Percentiles rank a stretch among this genome's conserved stretches.
Conservation (phyloP, 768 basidiomycete genomes). For the Sistotremastrum niveocremeum region DNA sequence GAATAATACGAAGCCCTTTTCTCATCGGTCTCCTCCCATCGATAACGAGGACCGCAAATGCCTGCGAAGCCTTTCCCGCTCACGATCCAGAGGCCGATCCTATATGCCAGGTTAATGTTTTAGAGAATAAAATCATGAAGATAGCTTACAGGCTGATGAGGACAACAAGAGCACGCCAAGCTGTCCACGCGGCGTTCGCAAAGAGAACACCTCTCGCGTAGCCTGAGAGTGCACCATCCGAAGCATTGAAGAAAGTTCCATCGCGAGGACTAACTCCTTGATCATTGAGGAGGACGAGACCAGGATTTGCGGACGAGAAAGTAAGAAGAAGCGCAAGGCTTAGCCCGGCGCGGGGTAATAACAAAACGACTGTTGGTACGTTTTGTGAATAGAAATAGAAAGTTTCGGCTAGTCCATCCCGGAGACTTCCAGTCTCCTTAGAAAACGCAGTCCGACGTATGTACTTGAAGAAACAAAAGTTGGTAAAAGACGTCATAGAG, state of each 20-base stretch:
- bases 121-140: not conserved
- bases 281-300: constrained; percentile 31
- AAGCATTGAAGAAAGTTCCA: constrained; percentile 54
- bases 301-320: constrained; percentile 39
- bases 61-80: constrained; percentile 69
- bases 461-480: constrained; percentile 76
- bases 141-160: constrained; percentile 50
- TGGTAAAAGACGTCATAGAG: constrained; percentile 65
- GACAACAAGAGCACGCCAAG: constrained; percentile 59
- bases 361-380: constrained; percentile 63
- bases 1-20: constrained; percentile 39
- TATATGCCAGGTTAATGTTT: constrained; percentile 14
- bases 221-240: constrained; percentile 51
- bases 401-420: constrained; percentile 65
- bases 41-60: constrained; percentile 69
- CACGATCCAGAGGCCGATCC: constrained; percentile 68
- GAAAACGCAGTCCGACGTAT: constrained; percentile 57
- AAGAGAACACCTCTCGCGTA: constrained; percentile 73
- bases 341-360: constrained; percentile 73
- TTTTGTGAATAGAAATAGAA: constrained; percentile 80
- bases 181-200: constrained; percentile 72
- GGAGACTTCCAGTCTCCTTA: constrained; percentile 30
- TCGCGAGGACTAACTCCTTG: constrained; percentile 44
- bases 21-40: constrained; percentile 66
- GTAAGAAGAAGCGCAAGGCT: constrained; percentile 57